These are phyloP conservation scores for Citrus reticulata DNA, from an alignment of 345 rosid species.

Conservation along the genomic window DNA sequence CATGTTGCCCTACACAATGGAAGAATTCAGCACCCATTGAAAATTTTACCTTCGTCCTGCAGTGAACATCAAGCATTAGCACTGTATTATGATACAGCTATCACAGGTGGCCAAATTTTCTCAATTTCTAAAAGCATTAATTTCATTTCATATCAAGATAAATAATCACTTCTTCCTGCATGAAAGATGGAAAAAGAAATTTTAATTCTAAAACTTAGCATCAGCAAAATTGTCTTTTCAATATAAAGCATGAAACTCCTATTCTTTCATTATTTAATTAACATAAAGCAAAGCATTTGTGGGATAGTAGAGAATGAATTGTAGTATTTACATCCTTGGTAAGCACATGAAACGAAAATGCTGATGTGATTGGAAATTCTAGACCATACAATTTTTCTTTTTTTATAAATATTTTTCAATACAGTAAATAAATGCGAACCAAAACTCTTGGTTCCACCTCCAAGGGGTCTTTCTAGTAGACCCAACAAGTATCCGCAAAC, in stretches of 20 bases:
- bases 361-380: neutral
- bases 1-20: constrained; percentile 70
- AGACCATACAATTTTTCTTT: neutral
- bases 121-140: neutral
- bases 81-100: neutral
- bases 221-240: neutral
- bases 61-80: constrained; percentile 11
- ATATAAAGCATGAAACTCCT: neutral
- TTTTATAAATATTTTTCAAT: no score
- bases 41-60: constrained; percentile 80
- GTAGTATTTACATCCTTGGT: neutral
- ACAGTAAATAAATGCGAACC: neutral
- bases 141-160: neutral
- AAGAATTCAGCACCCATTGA: constrained; percentile 75
- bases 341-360: neutral
- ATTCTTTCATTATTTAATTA: neutral
- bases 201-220: neutral
- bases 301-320: neutral
- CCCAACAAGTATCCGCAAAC: no score
- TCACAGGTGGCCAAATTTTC: neutral
- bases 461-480: neutral
- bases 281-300: neutral
- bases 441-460: neutral
- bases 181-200: neutral
- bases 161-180: neutral